Evolutionary conservation across 768 basidiomycete genomes (phyloP).

Genomic region (Lactarius pseudohatsudake): DNA sequence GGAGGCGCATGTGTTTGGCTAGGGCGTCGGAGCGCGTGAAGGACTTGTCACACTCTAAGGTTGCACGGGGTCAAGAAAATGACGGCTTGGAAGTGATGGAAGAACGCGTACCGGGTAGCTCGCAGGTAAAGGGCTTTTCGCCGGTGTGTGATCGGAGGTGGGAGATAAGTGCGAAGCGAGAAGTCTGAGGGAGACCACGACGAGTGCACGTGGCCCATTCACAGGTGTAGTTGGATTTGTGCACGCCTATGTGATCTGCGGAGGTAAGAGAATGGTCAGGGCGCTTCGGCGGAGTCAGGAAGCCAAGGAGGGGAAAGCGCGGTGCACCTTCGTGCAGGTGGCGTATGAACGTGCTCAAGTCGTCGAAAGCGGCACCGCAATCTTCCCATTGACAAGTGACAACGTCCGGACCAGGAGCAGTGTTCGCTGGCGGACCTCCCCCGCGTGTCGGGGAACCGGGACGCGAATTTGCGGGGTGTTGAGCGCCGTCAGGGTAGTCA

Average conservation of each 20-base stretch:
- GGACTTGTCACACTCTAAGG: constrained; percentile 83
- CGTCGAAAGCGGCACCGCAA: constrained; percentile 70
- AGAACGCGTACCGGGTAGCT: constrained; percentile 63
- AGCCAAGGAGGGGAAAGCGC: constrained; percentile 1
- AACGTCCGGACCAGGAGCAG: constrained; percentile 44
- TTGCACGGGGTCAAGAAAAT: background rate
- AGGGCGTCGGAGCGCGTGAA: constrained; percentile 95
- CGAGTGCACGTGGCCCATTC: constrained; percentile 85
- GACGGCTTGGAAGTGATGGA: constrained; percentile 4
- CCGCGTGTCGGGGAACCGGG: constrained; percentile 41
- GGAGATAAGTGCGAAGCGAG: constrained; percentile 85
- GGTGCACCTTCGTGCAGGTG: constrained; percentile 79
- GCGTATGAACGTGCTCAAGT: constrained; percentile 72
- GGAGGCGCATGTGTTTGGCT: constrained; percentile 87
- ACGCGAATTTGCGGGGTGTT: constrained; percentile 34
- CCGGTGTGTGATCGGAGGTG: constrained; percentile 93
- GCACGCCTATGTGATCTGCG: constrained; percentile 76
- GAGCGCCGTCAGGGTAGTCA: constrained; percentile 33
- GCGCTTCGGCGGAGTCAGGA: constrained; percentile 17
- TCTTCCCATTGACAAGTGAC: constrained; percentile 84
- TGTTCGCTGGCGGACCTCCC: constrained; percentile 29
- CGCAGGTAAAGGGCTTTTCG: constrained; percentile 89
- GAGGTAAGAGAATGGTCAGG: constrained; percentile 25
- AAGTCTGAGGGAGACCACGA: constrained; percentile 80
- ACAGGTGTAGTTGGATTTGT: constrained; percentile 85